phyloP scores from a whole-genome alignment of 83 land plant genomes.

The Thuja plicata region DNA sequence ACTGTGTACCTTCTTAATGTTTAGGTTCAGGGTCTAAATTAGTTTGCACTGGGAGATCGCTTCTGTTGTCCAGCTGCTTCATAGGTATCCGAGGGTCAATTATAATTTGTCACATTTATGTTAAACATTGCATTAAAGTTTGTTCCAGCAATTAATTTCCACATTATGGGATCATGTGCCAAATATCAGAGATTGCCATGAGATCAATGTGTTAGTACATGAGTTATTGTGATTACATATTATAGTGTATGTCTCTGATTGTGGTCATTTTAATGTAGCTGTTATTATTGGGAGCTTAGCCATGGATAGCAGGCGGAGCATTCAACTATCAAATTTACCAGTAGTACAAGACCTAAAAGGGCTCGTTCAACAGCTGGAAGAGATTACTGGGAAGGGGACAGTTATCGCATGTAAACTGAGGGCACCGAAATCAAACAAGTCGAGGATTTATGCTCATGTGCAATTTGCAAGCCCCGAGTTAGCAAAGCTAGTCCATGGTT shows the following conservation, averaged over 20 bases:
- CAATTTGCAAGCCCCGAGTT: conserved; percentile 16
- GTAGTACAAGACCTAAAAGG: conserved; percentile 15
- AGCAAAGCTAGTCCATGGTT: background rate
- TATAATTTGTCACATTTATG: background rate
- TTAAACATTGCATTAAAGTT: background rate
- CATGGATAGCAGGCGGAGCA: conserved; percentile 22
- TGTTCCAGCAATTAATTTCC: background rate
- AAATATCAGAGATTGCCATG: background rate
- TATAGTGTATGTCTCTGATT: background rate
- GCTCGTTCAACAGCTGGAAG: conserved; percentile 43
- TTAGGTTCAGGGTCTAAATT: background rate
- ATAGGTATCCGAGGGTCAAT: background rate
- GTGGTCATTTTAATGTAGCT: background rate
- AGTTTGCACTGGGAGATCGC: background rate
- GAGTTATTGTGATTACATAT: background rate
- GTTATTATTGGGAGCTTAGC: background rate
- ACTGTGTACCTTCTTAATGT: background rate
- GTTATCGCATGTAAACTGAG: conserved; percentile 38
- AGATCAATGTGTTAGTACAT: background rate
- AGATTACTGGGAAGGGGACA: conserved; percentile 36
- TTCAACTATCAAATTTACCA: conserved; percentile 42
- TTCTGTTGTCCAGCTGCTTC: background rate
- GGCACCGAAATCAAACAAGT: background rate
- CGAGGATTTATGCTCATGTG: conserved; percentile 23
- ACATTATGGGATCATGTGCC: background rate